A percentile compares a stretch with the other conserved stretches of the same genome.
Evolutionary conservation across 805 yeast genomes (phyloP).

Genomic region (Candida sithepensis): DNA sequence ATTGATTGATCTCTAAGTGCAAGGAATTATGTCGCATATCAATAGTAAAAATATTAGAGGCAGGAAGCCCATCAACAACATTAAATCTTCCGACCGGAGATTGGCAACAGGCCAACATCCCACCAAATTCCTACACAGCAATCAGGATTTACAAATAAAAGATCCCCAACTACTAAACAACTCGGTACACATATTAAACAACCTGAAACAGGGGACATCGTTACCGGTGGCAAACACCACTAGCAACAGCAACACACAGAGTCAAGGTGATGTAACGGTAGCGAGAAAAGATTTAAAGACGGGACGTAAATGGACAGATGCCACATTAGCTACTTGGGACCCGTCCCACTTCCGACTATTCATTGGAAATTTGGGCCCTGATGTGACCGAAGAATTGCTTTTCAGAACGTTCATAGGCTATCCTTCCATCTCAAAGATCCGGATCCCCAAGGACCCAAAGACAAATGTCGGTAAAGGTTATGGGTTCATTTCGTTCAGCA

Average conservation of each 20-base stretch:
- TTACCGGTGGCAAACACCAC: neutral
- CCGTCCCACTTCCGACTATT: slow-evolving; percentile 68
- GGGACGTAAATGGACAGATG: slow-evolving; percentile 46
- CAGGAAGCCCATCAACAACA: slow-evolving; percentile 12
- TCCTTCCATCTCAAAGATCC: slow-evolving; percentile 51
- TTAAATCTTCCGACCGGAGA: slow-evolving; percentile 51
- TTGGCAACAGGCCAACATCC: slow-evolving; percentile 51
- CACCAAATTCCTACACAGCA: slow-evolving; percentile 37
- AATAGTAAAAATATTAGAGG: slow-evolving; percentile 1
- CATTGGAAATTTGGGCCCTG: slow-evolving; percentile 71
- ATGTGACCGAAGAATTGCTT: slow-evolving; percentile 58
- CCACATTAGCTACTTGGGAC: slow-evolving; percentile 55
- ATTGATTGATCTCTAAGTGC: no score
- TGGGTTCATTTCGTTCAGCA: slow-evolving; percentile 69
- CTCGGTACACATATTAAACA: slow-evolving; percentile 18
- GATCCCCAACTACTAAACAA: slow-evolving; percentile 13
- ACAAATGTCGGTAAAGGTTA: slow-evolving; percentile 57
- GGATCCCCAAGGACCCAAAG: slow-evolving; percentile 51
- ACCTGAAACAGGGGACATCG: slow-evolving; percentile 4
- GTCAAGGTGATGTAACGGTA: slow-evolving; percentile 29
- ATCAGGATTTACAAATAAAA: slow-evolving; percentile 20
- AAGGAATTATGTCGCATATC: neutral
- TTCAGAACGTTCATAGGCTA: slow-evolving; percentile 51
- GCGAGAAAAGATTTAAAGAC: slow-evolving; percentile 39
- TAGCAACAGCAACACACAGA: neutral